Conservation (phyloP, 805 yeast genomes). For the Yamadazyma insecticola region DNA sequence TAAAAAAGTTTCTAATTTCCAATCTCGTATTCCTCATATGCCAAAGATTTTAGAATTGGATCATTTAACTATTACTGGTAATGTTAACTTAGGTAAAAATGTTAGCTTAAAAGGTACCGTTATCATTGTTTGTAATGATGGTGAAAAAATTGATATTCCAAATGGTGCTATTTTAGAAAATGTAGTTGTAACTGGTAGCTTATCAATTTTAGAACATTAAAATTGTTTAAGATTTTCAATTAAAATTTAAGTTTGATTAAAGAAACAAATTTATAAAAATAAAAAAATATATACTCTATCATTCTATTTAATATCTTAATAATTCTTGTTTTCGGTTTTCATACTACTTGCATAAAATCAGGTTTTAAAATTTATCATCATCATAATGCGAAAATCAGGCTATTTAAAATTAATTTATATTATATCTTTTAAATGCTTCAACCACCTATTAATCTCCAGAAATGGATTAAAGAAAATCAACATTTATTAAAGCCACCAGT, state of each 20-base stretch:
- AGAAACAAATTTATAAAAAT: too few relatives aligned
- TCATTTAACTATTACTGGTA: slow-evolving; percentile 96
- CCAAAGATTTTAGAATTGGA: slow-evolving; percentile 95
- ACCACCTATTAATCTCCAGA: slow-evolving; percentile 70
- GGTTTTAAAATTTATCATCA: too few relatives aligned
- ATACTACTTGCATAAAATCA: too few relatives aligned
- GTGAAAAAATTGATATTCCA: slow-evolving; percentile 95
- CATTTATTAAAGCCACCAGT: slow-evolving; percentile 86
- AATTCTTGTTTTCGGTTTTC: too few relatives aligned
- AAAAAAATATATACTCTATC: too few relatives aligned
- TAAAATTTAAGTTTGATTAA: too few relatives aligned
- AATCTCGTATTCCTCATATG: slow-evolving; percentile 86
- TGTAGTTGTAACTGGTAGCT: slow-evolving; percentile 94
- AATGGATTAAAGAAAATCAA: slow-evolving; percentile 76
- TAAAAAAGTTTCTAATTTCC: slow-evolving; percentile 92
- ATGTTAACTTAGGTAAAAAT: slow-evolving; percentile 83
- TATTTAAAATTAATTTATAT: too few relatives aligned
- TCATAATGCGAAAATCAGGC: too few relatives aligned
- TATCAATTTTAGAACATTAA: slow-evolving; percentile 88
- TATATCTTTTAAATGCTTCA: slow-evolving; percentile 54
- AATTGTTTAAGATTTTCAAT: too few relatives aligned
- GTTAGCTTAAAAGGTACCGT: slow-evolving; percentile 96
- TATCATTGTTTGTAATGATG: slow-evolving; percentile 94
- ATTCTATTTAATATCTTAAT: too few relatives aligned
- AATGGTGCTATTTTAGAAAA: slow-evolving; percentile 93